Evolutionary conservation across 768 basidiomycete species (phyloP).

Genomic region (Termitomyces sp.): DNA sequence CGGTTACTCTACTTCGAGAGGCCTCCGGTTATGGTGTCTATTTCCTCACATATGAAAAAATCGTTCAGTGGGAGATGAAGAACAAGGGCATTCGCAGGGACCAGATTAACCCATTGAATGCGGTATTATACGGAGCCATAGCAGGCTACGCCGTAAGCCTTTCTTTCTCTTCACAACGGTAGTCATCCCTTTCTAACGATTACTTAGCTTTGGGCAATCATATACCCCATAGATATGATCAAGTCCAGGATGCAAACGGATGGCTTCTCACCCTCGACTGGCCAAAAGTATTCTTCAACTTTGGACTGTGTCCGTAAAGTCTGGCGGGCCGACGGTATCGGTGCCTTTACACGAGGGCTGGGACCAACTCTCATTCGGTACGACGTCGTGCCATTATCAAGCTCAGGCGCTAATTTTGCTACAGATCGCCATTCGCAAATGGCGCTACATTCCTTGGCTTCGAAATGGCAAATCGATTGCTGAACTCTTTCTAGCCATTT

Average conservation of each 20-base stretch:
- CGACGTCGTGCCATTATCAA: neutral
- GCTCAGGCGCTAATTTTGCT: neutral
- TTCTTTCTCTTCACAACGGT: neutral
- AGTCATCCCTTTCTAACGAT: slow-evolving; percentile 8
- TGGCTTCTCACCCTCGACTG: slow-evolving; percentile 69
- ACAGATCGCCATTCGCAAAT: slow-evolving; percentile 91
- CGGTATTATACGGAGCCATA: slow-evolving; percentile 85
- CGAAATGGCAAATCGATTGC: slow-evolving; percentile 80
- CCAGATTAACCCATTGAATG: slow-evolving; percentile 72
- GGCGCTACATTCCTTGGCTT: slow-evolving; percentile 96
- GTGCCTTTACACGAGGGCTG: slow-evolving; percentile 89
- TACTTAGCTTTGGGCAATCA: slow-evolving; percentile 78
- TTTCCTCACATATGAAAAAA: slow-evolving; percentile 89
- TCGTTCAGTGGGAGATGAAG: slow-evolving; percentile 85
- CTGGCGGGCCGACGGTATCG: slow-evolving; percentile 78
- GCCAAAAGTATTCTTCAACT: slow-evolving; percentile 80
- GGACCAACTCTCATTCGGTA: slow-evolving; percentile 89
- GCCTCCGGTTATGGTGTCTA: slow-evolving; percentile 82
- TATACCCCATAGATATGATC: slow-evolving; percentile 95
- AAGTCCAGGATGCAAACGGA: slow-evolving; percentile 97
- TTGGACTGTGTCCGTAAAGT: slow-evolving; percentile 81
- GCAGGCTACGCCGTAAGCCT: slow-evolving; percentile 84
- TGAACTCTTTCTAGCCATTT: slow-evolving; percentile 34
- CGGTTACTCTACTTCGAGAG: slow-evolving; percentile 82
- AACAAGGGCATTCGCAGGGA: slow-evolving; percentile 67